A percentile compares a stretch with the other conserved stretches of the same genome.
Conservation (phyloP, 805 yeast species). For the Wickerhamomyces strasburgensis region DNA sequence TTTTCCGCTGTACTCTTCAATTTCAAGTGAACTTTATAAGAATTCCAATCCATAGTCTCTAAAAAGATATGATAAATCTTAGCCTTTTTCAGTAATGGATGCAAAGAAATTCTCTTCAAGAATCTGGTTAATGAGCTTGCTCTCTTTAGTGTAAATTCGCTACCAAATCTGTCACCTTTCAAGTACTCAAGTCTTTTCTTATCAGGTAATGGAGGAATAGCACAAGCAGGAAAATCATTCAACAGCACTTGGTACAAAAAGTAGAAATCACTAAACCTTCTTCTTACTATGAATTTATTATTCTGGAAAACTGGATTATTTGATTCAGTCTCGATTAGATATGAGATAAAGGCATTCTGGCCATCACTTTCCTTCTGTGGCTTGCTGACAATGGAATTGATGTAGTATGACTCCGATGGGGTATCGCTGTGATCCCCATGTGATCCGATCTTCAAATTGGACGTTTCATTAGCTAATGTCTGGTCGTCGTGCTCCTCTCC, state of each 20-base stretch:
- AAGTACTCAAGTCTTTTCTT: constrained; percentile 86
- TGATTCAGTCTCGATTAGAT: constrained; percentile 58
- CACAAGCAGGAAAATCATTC: constrained; percentile 77
- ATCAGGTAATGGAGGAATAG: constrained; percentile 92
- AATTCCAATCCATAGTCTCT: constrained; percentile 70
- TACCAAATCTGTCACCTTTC: constrained; percentile 87
- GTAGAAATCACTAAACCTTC: constrained; percentile 86
- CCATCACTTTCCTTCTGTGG: constrained; percentile 73
- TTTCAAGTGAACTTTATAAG: constrained; percentile 56
- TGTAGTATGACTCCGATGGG: constrained; percentile 23
- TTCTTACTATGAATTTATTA: constrained; percentile 47
- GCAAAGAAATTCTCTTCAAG: constrained; percentile 64
- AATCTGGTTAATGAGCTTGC: constrained; percentile 77
- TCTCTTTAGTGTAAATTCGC: constrained; percentile 78
- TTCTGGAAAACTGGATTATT: constrained; percentile 53
- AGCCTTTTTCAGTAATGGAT: constrained; percentile 66
- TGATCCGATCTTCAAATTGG: neutral
- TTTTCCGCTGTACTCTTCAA: constrained; percentile 18
- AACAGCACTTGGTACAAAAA: constrained; percentile 67
- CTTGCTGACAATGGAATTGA: constrained; percentile 41
- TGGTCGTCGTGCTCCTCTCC: neutral
- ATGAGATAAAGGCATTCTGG: constrained; percentile 73
- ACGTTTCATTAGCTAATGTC: neutral
- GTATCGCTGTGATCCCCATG: neutral
- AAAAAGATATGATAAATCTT: constrained; percentile 66